Evolutionary conservation across 306 rosid species (phyloP).

Genomic region (Cicer chorassanicum): DNA sequence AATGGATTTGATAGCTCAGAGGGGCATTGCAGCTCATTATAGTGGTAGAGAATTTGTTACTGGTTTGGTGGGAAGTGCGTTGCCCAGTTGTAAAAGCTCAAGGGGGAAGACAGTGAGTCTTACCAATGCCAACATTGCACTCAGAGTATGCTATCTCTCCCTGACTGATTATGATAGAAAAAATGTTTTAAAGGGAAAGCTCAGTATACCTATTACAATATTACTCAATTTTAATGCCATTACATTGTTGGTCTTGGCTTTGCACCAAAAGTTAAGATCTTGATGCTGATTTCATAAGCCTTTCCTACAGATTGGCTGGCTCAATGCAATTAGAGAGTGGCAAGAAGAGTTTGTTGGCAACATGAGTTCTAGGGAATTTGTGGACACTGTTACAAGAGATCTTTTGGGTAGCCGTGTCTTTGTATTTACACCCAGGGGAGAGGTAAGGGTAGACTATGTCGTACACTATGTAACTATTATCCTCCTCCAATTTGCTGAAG

Average conservation of each 20-base stretch:
- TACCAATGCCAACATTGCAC: slow-evolving; percentile 95
- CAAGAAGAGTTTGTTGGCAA: slow-evolving; percentile 99
- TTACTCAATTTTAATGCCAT: slow-evolving; percentile 36
- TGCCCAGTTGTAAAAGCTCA: slow-evolving; percentile 70
- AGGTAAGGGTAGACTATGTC: slow-evolving; percentile 61
- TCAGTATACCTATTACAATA: slow-evolving; percentile 2
- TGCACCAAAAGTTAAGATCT: slow-evolving; percentile 18
- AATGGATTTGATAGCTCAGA: slow-evolving; percentile 96
- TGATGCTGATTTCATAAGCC: slow-evolving; percentile 50
- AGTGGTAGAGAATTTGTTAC: slow-evolving; percentile 78
- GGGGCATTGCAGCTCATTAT: slow-evolving; percentile 99
- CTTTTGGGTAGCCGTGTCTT: slow-evolving; percentile 94
- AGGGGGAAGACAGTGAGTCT: slow-evolving; percentile 89
- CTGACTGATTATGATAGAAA: slow-evolving; percentile 37
- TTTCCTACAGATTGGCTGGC: slow-evolving; percentile 94
- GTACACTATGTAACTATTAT: slow-evolving; percentile 9
- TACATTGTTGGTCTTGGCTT: slow-evolving; percentile 8
- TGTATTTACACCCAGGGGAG: slow-evolving; percentile 98
- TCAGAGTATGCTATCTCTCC: slow-evolving; percentile 69
- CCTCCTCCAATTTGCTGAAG: slow-evolving; percentile 24
- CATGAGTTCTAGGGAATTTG: slow-evolving; percentile 99
- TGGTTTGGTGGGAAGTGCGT: slow-evolving; percentile 70
- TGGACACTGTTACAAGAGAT: slow-evolving; percentile 94
- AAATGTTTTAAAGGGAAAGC: slow-evolving; percentile 45
- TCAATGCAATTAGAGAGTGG: slow-evolving; percentile 99